These are phyloP conservation scores for Daldinia decipiens DNA, from an alignment of 495 filamentous ascomycete species.

Conservation along the genomic window DNA sequence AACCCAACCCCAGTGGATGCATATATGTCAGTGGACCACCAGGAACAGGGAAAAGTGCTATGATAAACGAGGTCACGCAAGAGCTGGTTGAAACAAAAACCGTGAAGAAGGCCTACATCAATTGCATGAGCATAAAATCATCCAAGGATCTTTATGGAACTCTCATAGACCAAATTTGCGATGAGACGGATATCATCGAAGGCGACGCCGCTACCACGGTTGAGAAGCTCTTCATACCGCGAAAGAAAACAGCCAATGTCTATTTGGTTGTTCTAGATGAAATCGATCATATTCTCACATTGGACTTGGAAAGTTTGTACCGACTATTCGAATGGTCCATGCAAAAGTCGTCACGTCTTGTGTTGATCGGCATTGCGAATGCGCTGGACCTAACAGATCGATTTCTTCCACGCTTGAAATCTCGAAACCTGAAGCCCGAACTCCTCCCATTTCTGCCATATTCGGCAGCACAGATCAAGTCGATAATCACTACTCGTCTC, in stretches of 20 bases:
- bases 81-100: constrained; percentile 57
- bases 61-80: constrained; percentile 81
- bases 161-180: constrained; percentile 65
- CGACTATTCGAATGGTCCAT: constrained; percentile 94
- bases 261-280: constrained; percentile 92
- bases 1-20: constrained; percentile 75
- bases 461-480: constrained; percentile 85
- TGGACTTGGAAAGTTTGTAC: constrained; percentile 88
- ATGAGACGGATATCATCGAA: constrained; percentile 53
- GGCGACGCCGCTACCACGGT: constrained; percentile 68
- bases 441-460: constrained; percentile 95
- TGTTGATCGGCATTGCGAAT: constrained; percentile 94
- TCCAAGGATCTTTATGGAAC: constrained; percentile 82
- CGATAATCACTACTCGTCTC: constrained; percentile 85
- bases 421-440: constrained; percentile 87
- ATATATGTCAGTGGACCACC: constrained; percentile 96
- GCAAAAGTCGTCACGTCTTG: constrained; percentile 75
- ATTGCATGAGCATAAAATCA: constrained; percentile 94
- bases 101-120: constrained; percentile 80
- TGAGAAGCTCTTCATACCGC: constrained; percentile 71
- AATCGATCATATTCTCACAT: constrained; percentile 88
- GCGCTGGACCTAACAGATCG: constrained; percentile 95
- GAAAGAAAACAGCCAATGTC: constrained; percentile 62
- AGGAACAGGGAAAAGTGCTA: constrained; percentile 95
- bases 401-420: constrained; percentile 92